Conservation (phyloP, 805 yeast species). For the Komagataella pseudopastoris region DNA sequence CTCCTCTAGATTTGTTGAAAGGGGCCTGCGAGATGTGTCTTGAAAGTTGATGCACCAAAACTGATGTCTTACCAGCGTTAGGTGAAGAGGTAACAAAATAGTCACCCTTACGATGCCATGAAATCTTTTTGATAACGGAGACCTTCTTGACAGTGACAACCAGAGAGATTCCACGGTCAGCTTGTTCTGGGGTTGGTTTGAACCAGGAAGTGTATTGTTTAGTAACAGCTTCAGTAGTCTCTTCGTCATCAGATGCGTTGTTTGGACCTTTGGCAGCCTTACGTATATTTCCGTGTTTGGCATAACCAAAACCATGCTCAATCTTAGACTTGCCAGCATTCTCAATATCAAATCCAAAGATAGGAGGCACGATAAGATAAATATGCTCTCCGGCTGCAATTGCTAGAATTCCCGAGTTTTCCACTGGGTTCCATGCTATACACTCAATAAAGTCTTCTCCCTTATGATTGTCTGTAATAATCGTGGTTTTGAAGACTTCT, state of each 20-base stretch:
- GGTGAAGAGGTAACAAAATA: constrained; percentile 97
- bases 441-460: constrained; percentile 70
- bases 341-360: constrained; percentile 80
- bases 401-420: constrained; percentile 64
- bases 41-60: constrained; percentile 86
- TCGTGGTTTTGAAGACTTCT: constrained; percentile 59
- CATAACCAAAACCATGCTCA: constrained; percentile 89
- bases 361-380: constrained; percentile 75
- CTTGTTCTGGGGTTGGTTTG: constrained; percentile 56
- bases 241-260: constrained; percentile 17
- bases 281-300: constrained; percentile 22
- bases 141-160: constrained; percentile 42
- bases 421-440: constrained; percentile 83
- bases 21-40: constrained; percentile 94
- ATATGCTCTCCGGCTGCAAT: constrained; percentile 73
- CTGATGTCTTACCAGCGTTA: constrained; percentile 77
- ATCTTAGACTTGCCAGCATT: constrained; percentile 65
- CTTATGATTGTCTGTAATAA: constrained; percentile 33
- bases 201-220: constrained; percentile 68
- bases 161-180: constrained; percentile 53
- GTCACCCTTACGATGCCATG: constrained; percentile 98
- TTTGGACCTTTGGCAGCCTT: constrained; percentile 26
- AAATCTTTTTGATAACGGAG: constrained; percentile 49
- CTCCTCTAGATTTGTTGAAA: constrained; percentile 84
- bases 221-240: constrained; percentile 14